Conservation (phyloP, 768 basidiomycete species). For the Lentinus brumalis region DNA sequence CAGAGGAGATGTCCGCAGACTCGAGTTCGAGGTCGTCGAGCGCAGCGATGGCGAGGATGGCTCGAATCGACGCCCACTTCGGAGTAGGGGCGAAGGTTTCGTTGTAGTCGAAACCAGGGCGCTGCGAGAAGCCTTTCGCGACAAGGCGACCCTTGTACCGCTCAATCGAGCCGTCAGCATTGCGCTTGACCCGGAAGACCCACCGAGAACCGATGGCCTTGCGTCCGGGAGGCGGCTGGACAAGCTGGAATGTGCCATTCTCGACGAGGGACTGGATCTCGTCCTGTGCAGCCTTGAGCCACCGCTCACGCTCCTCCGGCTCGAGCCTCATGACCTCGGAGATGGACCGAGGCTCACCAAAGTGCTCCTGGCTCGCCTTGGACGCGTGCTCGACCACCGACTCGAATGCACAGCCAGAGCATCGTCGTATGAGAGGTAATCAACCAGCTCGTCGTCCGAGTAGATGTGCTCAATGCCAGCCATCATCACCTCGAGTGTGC, state of each 20-base stretch:
- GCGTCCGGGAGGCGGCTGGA: too few species aligned
- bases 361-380: conserved; percentile 11
- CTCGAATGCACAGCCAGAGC: conserved; percentile 12
- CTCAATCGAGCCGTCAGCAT: too few species aligned
- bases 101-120: too few species aligned
- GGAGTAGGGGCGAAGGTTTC: too few species aligned
- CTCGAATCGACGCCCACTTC: too few species aligned
- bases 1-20: conserved; percentile 29
- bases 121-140: too few species aligned
- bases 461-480: conserved; percentile 7
- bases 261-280: conserved; percentile 23
- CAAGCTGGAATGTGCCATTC: too few species aligned
- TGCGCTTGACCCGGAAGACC: too few species aligned
- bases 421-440: conserved; percentile 7
- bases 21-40: conserved; percentile 28
- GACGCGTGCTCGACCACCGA: conserved; percentile 3
- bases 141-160: too few species aligned
- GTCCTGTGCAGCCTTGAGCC: conserved; percentile 21
- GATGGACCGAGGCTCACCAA: conserved; percentile 8
- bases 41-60: conserved; percentile 29
- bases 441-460: neutral
- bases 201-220: too few species aligned
- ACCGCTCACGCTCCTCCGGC: conserved; percentile 11
- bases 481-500: conserved; percentile 4
- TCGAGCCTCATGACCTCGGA: conserved; percentile 7